phyloP scores from a whole-genome alignment of 345 rosid species.

The Crucihimalaya himalaica region DNA sequence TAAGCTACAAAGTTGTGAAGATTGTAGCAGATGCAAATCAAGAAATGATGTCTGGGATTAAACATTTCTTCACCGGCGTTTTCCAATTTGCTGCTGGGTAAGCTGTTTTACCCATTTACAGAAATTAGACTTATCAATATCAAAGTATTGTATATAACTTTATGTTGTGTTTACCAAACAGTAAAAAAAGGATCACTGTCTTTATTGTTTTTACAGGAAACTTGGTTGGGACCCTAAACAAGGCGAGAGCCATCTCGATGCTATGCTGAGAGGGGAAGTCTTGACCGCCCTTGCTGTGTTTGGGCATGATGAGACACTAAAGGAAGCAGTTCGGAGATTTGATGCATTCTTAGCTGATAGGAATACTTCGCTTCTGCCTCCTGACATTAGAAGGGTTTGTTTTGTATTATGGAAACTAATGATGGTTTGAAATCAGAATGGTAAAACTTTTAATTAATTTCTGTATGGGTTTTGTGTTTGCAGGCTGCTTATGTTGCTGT shows the following conservation, averaged over 20 bases:
- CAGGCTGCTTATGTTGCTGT: slow-evolving; percentile 93
- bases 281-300: slow-evolving; percentile 71
- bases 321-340: slow-evolving; percentile 72
- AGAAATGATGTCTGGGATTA: slow-evolving; percentile 54
- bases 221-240: slow-evolving; percentile 90
- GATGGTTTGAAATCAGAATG: not conserved
- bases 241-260: slow-evolving; percentile 90
- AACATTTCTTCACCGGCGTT: slow-evolving; percentile 62
- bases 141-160: not conserved
- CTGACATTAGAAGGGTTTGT: slow-evolving; percentile 82
- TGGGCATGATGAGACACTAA: slow-evolving; percentile 70
- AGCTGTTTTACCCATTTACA: slow-evolving; percentile 41
- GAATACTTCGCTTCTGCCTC: slow-evolving; percentile 77
- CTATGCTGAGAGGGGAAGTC: slow-evolving; percentile 94
- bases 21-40: slow-evolving; percentile 77
- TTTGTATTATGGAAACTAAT: slow-evolving; percentile 1
- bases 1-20: slow-evolving; percentile 68
- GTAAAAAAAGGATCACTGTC: not conserved
- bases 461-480: slow-evolving; percentile 30
- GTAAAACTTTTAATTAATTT: not conserved
- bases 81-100: slow-evolving; percentile 72
- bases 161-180: not conserved
- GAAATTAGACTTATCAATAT: slow-evolving; percentile 6
- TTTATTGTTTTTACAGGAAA: slow-evolving; percentile 50
- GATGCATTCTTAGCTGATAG: slow-evolving; percentile 76